A percentile compares a stretch with the other conserved stretches of the same genome.
Conservation (phyloP, 768 basidiomycete genomes). For the Ephemerocybe angulata region DNA sequence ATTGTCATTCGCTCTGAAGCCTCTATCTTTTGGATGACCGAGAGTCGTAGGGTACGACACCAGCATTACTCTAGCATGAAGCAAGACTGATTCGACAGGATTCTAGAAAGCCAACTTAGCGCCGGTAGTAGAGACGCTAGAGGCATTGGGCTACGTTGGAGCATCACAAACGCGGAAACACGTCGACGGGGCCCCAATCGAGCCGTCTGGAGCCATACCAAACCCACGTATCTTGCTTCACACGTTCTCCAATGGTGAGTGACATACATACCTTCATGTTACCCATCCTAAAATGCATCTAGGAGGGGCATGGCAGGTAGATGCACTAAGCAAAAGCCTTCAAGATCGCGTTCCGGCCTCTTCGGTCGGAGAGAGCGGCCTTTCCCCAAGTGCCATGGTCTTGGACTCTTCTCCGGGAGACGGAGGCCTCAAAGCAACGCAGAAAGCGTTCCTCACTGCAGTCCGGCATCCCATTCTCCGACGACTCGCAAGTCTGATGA, state of each 20-base stretch:
- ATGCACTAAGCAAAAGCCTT: conserved; percentile 32
- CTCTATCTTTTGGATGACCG: conserved; percentile 33
- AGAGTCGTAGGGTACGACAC: conserved; percentile 28
- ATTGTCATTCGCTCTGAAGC: conserved; percentile 36
- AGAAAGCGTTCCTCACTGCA: conserved; percentile 30
- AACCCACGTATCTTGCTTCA: conserved; percentile 40
- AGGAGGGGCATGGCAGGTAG: conserved; percentile 41
- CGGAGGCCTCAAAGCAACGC: conserved; percentile 21
- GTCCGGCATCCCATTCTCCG: conserved; percentile 29
- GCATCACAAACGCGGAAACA: conserved; percentile 7
- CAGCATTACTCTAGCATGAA: not conserved
- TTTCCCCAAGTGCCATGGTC: conserved; percentile 31
- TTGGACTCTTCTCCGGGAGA: conserved; percentile 46
- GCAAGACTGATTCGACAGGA: not conserved
- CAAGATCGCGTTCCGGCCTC: conserved; percentile 14
- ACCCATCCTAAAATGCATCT: not conserved
- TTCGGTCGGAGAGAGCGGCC: conserved; percentile 4
- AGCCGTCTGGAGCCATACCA: conserved; percentile 6
- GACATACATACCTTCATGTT: not conserved
- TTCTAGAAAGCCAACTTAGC: conserved; percentile 28
- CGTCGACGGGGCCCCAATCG: not conserved
- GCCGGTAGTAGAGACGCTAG: conserved; percentile 35
- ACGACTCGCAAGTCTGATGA: conserved; percentile 17
- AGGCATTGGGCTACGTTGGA: conserved; percentile 33
- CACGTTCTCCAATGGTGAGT: conserved; percentile 45